These are phyloP conservation scores for Macadamia integrifolia DNA, from an alignment of 164 flowering plant genomes.

Conservation along the genomic window DNA sequence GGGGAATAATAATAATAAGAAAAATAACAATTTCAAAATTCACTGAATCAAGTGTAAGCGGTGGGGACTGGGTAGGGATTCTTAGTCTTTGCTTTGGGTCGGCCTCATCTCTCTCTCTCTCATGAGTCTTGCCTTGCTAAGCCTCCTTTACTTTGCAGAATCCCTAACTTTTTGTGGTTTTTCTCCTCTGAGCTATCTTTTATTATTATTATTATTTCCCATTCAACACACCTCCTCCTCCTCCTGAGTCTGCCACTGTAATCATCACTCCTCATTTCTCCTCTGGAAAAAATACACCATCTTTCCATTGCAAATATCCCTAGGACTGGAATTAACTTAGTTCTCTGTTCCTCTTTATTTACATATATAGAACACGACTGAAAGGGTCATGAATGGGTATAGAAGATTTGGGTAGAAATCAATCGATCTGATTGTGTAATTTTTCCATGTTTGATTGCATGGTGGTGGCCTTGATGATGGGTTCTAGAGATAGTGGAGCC, in stretches of 20 bases:
- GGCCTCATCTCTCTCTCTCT: not conserved
- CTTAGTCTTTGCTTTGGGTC: constrained; percentile 16
- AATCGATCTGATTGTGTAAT: constrained; percentile 11
- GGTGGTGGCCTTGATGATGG: constrained; percentile 22
- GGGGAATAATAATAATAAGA: not conserved
- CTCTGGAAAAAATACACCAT: constrained; percentile 16
- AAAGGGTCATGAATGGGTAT: constrained; percentile 15
- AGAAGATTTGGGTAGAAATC: not conserved
- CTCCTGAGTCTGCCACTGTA: constrained; percentile 31
- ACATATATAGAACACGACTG: constrained; percentile 8
- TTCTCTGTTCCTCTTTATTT: constrained; percentile 12
- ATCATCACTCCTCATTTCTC: constrained; percentile 30
- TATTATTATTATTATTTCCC: constrained; percentile 6
- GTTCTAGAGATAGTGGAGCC: constrained; percentile 17
- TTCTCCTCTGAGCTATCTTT: not conserved
- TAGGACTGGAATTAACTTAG: constrained; percentile 10
- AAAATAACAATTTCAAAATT: constrained; percentile 7
- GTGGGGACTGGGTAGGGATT: constrained; percentile 13
- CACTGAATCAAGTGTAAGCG: constrained; percentile 8
- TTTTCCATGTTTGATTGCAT: constrained; percentile 24
- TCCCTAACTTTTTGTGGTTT: constrained; percentile 15
- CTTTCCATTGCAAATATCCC: constrained; percentile 17
- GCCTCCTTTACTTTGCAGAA: constrained; percentile 17
- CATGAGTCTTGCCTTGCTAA: too few species aligned
- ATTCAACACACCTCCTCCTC: constrained; percentile 22